phyloP scores from a whole-genome alignment of 306 rosid genomes.

The Sophora flavescens region DNA sequence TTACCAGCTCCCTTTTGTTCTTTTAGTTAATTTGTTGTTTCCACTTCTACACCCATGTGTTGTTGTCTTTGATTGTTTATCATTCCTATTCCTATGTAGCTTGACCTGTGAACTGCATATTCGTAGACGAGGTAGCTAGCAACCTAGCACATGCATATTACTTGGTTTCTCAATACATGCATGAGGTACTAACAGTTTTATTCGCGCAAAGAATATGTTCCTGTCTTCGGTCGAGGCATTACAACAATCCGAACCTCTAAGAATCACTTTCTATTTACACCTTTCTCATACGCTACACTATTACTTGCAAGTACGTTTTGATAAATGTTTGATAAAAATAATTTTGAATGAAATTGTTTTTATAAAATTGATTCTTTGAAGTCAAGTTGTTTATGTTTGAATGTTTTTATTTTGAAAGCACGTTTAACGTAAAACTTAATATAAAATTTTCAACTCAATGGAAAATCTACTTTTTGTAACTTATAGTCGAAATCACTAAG shows the following conservation, averaged over 20 bases:
- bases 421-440: too few species aligned
- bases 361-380: too few species aligned
- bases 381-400: too few species aligned
- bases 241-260: neutral
- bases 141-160: constrained; percentile 27
- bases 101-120: neutral
- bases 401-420: too few species aligned
- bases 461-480: too few species aligned
- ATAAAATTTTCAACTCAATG: too few species aligned
- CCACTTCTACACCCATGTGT: too few species aligned
- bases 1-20: neutral
- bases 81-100: neutral
- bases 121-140: constrained; percentile 4
- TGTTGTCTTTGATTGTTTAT: neutral
- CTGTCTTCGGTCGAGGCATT: constrained; percentile 1
- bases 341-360: too few species aligned
- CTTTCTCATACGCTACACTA: neutral
- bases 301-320: too few species aligned
- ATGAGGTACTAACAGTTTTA: neutral
- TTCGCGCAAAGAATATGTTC: constrained; percentile 45
- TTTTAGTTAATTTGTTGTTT: neutral
- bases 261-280: neutral
- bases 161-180: neutral
- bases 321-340: too few species aligned
- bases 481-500: too few species aligned